phyloP scores from a whole-genome alignment of 176 grass and related monocot species.

The Raddia guianensis region DNA sequence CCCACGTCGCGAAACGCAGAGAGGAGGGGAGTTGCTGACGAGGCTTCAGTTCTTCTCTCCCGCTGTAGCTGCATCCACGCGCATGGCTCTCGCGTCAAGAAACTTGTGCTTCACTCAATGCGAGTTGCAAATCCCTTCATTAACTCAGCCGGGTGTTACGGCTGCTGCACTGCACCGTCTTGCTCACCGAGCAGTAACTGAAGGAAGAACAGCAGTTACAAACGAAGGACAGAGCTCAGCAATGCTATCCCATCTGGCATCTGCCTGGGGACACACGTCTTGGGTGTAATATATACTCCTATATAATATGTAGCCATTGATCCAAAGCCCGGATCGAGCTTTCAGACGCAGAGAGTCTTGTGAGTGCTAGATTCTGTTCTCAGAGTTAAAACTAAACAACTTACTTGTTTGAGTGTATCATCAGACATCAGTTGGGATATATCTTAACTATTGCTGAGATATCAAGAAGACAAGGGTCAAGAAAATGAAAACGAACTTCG shows the following conservation, averaged over 20 bases:
- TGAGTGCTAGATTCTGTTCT: too few relatives aligned
- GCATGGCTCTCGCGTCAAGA: conserved; percentile 17
- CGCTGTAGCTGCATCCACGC: conserved; percentile 11
- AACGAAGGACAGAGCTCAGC: neutral
- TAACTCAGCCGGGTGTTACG: conserved; percentile 43
- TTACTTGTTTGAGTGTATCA: neutral
- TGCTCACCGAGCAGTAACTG: conserved; percentile 17
- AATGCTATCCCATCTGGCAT: neutral
- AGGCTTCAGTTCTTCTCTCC: conserved; percentile 22
- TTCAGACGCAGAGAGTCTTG: neutral
- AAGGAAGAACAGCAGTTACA: conserved; percentile 7
- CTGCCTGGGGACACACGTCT: conserved; percentile 8
- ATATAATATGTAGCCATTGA: neutral
- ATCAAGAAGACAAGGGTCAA: neutral
- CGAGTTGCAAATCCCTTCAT: neutral
- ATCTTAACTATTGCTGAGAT: neutral
- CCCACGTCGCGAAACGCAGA: neutral
- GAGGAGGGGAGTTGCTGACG: neutral
- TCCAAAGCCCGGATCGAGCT: neutral
- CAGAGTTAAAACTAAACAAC: neutral
- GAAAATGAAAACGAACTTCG: neutral
- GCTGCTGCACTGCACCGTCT: neutral
- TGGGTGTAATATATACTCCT: neutral
- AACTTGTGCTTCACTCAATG: conserved; percentile 33
- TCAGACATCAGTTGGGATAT: neutral